Conservation (phyloP, 208 protist species). For the Acanthamoeba healyi region DNA sequence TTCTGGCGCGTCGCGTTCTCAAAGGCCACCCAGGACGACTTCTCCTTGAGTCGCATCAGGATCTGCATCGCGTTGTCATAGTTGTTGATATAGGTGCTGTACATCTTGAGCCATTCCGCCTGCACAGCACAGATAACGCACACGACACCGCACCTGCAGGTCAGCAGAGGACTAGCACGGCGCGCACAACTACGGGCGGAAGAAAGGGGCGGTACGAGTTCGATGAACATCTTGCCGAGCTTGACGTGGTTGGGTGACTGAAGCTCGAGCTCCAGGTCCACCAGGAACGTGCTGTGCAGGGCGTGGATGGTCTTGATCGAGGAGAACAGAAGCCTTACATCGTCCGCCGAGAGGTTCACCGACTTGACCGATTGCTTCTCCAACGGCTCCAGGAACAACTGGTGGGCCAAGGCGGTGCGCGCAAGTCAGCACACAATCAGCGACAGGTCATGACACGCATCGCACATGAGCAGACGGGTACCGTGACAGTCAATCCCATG, state of each 20-base stretch:
- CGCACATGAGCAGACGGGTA: too few relatives aligned
- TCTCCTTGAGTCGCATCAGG: constrained; percentile 25
- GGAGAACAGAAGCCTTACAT: background rate
- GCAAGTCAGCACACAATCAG: background rate
- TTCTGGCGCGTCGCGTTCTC: background rate
- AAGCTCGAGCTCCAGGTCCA: background rate
- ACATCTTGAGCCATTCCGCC: constrained; percentile 15
- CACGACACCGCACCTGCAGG: too few relatives aligned
- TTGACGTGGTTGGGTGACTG: constrained; percentile 42
- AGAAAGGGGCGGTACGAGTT: background rate
- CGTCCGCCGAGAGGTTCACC: background rate
- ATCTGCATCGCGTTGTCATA: constrained; percentile 14
- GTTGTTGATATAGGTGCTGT: constrained; percentile 42
- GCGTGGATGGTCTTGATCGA: constrained; percentile 22
- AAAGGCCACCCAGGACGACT: background rate
- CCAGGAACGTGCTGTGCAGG: background rate
- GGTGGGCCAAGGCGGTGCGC: too few relatives aligned
- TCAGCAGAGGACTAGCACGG: too few relatives aligned
- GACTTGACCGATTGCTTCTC: background rate
- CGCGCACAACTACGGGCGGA: too few relatives aligned
- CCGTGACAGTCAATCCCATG: background rate
- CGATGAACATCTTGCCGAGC: constrained; percentile 56
- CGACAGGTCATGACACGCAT: background rate
- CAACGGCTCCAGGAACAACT: constrained; percentile 32
- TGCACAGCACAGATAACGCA: background rate